phyloP scores from a whole-genome alignment of 164 flowering plant genomes.

The Warburgia ugandensis region DNA sequence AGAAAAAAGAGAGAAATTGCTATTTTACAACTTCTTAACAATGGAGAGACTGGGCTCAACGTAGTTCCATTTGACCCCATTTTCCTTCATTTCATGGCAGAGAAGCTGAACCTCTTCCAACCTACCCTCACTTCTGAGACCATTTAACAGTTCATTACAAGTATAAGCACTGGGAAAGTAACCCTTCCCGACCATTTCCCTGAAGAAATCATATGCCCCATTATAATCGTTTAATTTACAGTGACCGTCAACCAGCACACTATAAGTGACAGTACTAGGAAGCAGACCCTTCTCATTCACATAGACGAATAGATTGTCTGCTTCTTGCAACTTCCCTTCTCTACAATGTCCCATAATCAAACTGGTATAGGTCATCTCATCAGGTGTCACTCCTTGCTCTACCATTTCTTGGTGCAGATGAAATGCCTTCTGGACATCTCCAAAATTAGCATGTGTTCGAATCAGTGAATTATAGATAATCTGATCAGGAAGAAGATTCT shows the following conservation, averaged over 20 bases:
- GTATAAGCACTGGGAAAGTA: constrained; percentile 23
- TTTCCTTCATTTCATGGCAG: constrained; percentile 35
- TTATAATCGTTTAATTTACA: constrained; percentile 37
- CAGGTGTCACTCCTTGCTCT: constrained; percentile 29
- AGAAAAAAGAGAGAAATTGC: too few species aligned
- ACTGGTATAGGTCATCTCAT: constrained; percentile 51
- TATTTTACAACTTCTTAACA: too few species aligned
- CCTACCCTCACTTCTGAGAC: constrained; percentile 43
- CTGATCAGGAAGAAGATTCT: constrained; percentile 40
- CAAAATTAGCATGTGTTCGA: constrained; percentile 36
- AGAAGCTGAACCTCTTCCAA: constrained; percentile 39
- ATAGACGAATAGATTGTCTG: constrained; percentile 32
- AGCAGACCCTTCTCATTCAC: constrained; percentile 45
- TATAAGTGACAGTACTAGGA: constrained; percentile 47
- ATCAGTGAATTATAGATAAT: constrained; percentile 51
- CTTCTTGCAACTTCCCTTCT: constrained; percentile 37
- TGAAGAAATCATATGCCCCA: constrained; percentile 52
- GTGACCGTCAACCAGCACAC: constrained; percentile 38
- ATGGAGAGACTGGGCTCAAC: too few species aligned
- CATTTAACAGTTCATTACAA: constrained; percentile 37
- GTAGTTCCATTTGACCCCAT: constrained; percentile 21
- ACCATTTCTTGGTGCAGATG: constrained; percentile 40
- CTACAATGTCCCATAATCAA: constrained; percentile 40
- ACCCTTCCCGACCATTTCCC: constrained; percentile 51
- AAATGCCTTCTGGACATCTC: constrained; percentile 39